Conservation (phyloP, 805 yeast genomes). For the Scheffersomyces amazonensis region DNA sequence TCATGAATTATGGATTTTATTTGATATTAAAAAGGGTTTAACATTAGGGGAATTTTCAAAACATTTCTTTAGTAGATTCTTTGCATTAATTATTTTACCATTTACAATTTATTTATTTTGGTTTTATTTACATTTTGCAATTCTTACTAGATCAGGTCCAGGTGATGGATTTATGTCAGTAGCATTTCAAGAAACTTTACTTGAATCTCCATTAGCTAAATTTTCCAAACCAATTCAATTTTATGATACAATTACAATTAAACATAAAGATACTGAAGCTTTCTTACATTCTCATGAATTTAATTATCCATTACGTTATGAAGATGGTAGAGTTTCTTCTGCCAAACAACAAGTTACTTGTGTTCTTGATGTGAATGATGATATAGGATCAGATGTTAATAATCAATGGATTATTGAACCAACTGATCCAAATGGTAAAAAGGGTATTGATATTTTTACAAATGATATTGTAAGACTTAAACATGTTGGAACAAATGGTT, state of each 20-base stretch:
- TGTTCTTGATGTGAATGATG: conserved; percentile 36
- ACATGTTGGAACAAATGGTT: conserved; percentile 80
- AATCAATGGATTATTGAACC: conserved; percentile 89
- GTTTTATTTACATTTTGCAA: conserved; percentile 88
- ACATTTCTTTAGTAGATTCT: conserved; percentile 75
- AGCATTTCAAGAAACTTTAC: conserved; percentile 88
- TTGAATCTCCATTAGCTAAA: conserved; percentile 74
- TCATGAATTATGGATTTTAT: conserved; percentile 82
- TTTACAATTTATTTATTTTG: conserved; percentile 78
- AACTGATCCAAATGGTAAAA: conserved; percentile 32
- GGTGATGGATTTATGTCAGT: conserved; percentile 96
- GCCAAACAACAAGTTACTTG: conserved; percentile 94
- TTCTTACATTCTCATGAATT: conserved; percentile 78
- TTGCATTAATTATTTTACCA: conserved; percentile 74
- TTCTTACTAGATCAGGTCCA: conserved; percentile 85
- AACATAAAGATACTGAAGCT: conserved; percentile 77
- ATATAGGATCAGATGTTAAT: conserved; percentile 45
- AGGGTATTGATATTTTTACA: conserved; percentile 53
- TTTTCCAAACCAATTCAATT: conserved; percentile 71
- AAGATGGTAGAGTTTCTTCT: conserved; percentile 93
- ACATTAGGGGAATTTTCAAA: conserved; percentile 51
- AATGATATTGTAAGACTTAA: conserved; percentile 76
- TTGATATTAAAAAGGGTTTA: conserved; percentile 70
- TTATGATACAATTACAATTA: conserved; percentile 71
- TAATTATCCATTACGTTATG: conserved; percentile 85